Evolutionary conservation across 345 rosid genomes (phyloP).

Genomic region (sweet orange (Citrus sinensis)): DNA sequence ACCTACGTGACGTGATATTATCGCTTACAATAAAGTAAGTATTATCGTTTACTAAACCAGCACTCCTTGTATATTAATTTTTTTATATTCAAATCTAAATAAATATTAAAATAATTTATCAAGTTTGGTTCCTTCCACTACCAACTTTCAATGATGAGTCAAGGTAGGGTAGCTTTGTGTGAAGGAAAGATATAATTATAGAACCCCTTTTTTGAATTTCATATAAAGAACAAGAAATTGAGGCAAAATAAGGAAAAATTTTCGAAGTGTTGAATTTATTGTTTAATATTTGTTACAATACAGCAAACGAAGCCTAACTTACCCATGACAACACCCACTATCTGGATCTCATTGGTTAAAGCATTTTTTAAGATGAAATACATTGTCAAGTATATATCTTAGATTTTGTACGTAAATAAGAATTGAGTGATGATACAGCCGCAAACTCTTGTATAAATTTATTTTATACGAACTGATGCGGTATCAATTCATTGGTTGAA

Average conservation of each 20-base stretch:
- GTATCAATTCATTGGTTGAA: no score
- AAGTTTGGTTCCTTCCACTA: background rate
- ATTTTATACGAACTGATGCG: no score
- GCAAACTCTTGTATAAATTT: no score
- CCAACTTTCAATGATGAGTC: background rate
- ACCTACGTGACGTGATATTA: no score
- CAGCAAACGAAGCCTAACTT: background rate
- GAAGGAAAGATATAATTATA: background rate
- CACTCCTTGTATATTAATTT: background rate
- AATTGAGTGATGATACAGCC: no score
- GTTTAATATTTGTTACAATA: background rate
- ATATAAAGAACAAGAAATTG: no score
- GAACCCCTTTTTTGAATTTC: no score
- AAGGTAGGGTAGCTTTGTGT: background rate
- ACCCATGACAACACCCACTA: background rate
- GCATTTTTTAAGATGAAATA: no score
- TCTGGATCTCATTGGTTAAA: background rate
- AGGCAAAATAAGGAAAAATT: no score
- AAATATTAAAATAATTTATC: background rate
- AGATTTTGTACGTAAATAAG: no score
- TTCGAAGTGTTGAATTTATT: background rate
- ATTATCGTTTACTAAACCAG: fast-evolving
- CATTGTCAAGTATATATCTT: no score
- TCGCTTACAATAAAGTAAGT: fast-evolving
- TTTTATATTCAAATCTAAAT: background rate